Base-by-base conservation (phyloP, 257 asterid genomes). In the Capsicum baccatum region DNA sequence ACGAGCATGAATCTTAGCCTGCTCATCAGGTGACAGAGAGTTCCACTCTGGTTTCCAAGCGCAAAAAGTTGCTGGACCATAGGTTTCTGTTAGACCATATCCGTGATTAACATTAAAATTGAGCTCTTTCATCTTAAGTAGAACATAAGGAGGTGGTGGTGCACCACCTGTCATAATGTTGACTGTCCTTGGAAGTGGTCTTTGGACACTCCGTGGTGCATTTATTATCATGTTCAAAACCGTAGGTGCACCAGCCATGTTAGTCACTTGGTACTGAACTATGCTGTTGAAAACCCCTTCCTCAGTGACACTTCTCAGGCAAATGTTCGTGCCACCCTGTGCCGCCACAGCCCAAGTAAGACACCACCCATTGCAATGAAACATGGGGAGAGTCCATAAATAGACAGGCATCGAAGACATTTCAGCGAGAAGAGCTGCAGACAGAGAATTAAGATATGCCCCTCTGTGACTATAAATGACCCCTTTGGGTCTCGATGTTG, bases 61-160 rank as follows among this genome's bases (percentile, higher is more conserved):
- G 44, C 81, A 74, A 74, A 50, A n/a, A 50, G 81, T 74, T 74
- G 80, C 80, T 47, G 80, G 80, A 71, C 80, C 80, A 47, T 73
- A 73, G 58, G 80, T 73, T 71, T 71, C 79, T 6, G 79, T 71
- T 8, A 71, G 79, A 5, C 80, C 80, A 48, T 73, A 48, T n/a
- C 60, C 60, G 0, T 74, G 80, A 74, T 17, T 74, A 1, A 74
- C 60, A 74, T 74, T 74, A 9, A 74, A 74, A 74, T 44, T 8
- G 8, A 74, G 62, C 62, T 50, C 47, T 5, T 74, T 50, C 81
- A 50, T 74, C 47, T 50, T 74, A 74, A 50, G 81, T 74, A 74
- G 59, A 6, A 74, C 81, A 6, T 13, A 59, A 50, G 80, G 81
- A 74, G 81, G 60, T 19, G 81, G 81, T 74, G 81, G 81, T 35